Evolutionary conservation across 2,329 filamentous ascomycete species (phyloP).

Genomic region (Aulographum hederae): DNA sequence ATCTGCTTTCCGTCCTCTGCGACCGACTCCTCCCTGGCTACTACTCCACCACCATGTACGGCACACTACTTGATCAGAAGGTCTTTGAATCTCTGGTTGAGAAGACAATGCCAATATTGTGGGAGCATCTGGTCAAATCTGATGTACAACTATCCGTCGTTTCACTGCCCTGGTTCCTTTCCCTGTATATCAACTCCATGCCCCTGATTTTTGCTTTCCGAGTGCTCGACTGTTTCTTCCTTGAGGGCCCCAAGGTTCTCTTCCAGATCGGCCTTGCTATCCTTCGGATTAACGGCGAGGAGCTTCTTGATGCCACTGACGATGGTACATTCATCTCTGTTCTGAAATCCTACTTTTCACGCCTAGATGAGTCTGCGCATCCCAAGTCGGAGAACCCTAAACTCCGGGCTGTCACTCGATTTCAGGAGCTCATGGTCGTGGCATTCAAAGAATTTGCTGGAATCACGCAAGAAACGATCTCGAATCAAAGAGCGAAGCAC

Average conservation of each 20-base stretch:
- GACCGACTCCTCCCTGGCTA: slow-evolving; percentile 88
- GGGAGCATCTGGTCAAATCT: slow-evolving; percentile 93
- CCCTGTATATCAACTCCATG: slow-evolving; percentile 98
- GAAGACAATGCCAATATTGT: slow-evolving; percentile 94
- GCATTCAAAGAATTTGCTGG: slow-evolving; percentile 96
- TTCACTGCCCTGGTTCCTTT: slow-evolving; percentile 93
- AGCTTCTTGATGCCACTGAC: slow-evolving; percentile 78
- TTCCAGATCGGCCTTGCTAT: slow-evolving; percentile 98
- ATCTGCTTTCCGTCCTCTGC: slow-evolving; percentile 76
- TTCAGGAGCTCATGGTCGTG: slow-evolving; percentile 97
- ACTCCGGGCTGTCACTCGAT: slow-evolving; percentile 78
- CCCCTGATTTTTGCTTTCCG: slow-evolving; percentile 93
- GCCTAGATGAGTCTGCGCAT: slow-evolving; percentile 87
- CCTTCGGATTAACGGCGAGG: slow-evolving; percentile 88
- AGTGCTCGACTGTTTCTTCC: slow-evolving; percentile 92
- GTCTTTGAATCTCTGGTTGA: slow-evolving; percentile 98
- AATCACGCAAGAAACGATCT: slow-evolving; percentile 85
- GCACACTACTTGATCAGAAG: slow-evolving; percentile 86
- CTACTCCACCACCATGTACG: slow-evolving; percentile 98
- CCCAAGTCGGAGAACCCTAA: slow-evolving; percentile 92
- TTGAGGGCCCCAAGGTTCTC: slow-evolving; percentile 90
- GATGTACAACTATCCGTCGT: slow-evolving; percentile 96
- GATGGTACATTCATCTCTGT: slow-evolving; percentile 96
- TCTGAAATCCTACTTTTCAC: slow-evolving; percentile 83
- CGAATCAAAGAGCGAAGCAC: slow-evolving; percentile 75